Evolutionary conservation across 2,329 filamentous ascomycete genomes (phyloP), one percentile per base, ranked within the genome.

Genomic region (Cordyceps fumosorosea): DNA sequence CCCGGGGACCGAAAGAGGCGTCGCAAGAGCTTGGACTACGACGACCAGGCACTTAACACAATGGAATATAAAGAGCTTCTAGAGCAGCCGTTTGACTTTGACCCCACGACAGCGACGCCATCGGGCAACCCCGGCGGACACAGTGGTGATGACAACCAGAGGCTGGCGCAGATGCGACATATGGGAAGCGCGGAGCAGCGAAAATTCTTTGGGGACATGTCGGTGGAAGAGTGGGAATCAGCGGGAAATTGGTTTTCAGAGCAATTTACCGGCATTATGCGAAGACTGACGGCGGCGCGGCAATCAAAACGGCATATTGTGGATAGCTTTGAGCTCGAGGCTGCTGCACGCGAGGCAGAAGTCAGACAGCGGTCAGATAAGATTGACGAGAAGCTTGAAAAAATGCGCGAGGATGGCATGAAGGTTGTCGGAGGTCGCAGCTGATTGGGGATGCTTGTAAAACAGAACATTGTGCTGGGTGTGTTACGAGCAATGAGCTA

Each of bases 161-260:
- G 80, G 64, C 74, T 86, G 14, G 71, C 77, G 48, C 78, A 84
- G 66, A 82, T 78, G 68, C 78, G 79, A 64, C 73, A 72, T 59
- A 76, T 80, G 60, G 74, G 74, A 10, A 77, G 78, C 55, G 68
- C 70, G 37, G 78, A 81, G 55, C 81, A 83, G 67, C 74, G 73
- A 37, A 70, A 76, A 0, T 80, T 86, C 60, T 85, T 86, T 67
- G 76, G 75, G 3, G 76, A 76, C 58, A 81, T 86, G 77, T 72
- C 79, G 1, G 74, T 85, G 16, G 73, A 77, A 18, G 84, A 86
- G 59, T 86, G 84, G 84, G 83, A 86, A 66, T 75, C 78, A 16
- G 78, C 82, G 1, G 84, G 84, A 5, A 82, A 85, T 65, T 86
- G 84, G 84, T 84, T 86, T 62, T 73, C 84, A 24, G 77, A 78